Evolutionary conservation across 108 stramenopile species (phyloP).

Genomic region (Nannochloropsis salina): DNA sequence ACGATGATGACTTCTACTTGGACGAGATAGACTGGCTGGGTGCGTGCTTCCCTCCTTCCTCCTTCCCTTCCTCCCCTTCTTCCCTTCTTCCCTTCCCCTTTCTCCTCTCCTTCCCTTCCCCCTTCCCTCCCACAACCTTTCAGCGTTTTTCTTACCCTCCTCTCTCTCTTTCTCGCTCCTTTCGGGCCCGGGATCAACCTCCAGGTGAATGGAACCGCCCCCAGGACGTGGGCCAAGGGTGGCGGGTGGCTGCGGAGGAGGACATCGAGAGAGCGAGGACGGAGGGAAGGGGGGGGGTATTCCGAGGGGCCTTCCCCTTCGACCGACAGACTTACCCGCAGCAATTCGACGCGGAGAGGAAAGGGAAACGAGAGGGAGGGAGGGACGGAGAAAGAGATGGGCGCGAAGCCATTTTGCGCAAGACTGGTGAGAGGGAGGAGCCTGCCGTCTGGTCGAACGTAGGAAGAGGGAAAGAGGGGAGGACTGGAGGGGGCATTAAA

Average conservation of each 20-base stretch:
- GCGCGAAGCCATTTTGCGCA: neutral
- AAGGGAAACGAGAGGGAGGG: neutral
- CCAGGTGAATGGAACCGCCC: neutral
- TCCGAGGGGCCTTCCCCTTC: neutral
- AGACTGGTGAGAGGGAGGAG: conserved; percentile 1
- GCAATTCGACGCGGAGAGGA: neutral
- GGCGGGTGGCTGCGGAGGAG: neutral
- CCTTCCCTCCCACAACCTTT: neutral
- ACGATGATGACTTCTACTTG: neutral
- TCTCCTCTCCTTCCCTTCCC: neutral
- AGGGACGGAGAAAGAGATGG: neutral
- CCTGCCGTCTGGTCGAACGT: neutral
- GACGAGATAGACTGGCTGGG: conserved; percentile 1
- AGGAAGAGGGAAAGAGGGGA: neutral
- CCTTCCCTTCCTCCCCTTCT: neutral
- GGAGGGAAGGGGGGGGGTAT: neutral
- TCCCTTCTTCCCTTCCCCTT: neutral
- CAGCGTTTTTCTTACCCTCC: neutral
- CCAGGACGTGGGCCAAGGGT: neutral
- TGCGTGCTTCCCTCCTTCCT: neutral
- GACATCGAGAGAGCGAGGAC: neutral
- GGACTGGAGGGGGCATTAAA: neutral
- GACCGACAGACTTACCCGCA: neutral
- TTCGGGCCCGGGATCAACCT: neutral
- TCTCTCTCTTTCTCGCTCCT: neutral